phyloP scores from a whole-genome alignment of 1,284 basidiomycete genomes.

The Vanrija sp. region DNA sequence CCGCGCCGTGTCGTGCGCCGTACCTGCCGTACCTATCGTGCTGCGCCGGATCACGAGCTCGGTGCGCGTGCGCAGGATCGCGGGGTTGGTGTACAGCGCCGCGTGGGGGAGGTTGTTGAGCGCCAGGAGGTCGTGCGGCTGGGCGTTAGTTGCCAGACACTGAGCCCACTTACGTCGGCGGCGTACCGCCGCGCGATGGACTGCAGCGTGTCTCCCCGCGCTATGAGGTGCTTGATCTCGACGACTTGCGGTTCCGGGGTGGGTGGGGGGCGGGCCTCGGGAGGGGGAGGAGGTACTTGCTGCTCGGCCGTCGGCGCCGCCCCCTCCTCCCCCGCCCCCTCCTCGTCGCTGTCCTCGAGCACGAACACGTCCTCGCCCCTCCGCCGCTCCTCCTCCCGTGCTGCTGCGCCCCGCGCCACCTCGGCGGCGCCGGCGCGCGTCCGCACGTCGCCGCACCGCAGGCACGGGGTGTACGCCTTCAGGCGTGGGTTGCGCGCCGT shows the following conservation, averaged over 20 bases:
- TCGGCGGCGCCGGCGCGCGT: slow-evolving; percentile 2
- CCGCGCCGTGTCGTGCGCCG: slow-evolving; percentile 6
- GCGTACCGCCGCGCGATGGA: slow-evolving; percentile 32
- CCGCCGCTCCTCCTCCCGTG: not conserved
- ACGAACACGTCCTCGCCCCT: slow-evolving; percentile 1
- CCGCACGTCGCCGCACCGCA: slow-evolving; percentile 37
- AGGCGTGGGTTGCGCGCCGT: slow-evolving; percentile 35
- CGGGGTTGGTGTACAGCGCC: slow-evolving; percentile 20
- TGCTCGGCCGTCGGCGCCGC: not conserved
- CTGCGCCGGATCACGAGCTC: slow-evolving; percentile 11
- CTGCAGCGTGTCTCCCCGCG: slow-evolving; percentile 29
- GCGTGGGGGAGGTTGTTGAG: slow-evolving; percentile 29
- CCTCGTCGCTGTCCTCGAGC: slow-evolving; percentile 16
- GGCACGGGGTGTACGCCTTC: slow-evolving; percentile 38
- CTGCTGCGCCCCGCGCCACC: not conserved
- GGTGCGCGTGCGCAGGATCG: slow-evolving; percentile 19
- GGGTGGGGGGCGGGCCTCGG: not conserved
- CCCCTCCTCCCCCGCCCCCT: slow-evolving; percentile 2
- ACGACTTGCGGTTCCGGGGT: slow-evolving; percentile 24
- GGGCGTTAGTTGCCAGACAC: slow-evolving; percentile 20
- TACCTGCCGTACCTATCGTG: slow-evolving; percentile 7
- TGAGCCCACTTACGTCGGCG: slow-evolving; percentile 35
- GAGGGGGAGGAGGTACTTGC: not conserved
- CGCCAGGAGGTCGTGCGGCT: slow-evolving; percentile 34
- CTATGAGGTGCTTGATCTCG: slow-evolving; percentile 31